Evolutionary conservation across 2,329 filamentous ascomycete species (phyloP), one percentile per base, ranked within the genome.

Genomic region (Fonsecaea pugnacius): DNA sequence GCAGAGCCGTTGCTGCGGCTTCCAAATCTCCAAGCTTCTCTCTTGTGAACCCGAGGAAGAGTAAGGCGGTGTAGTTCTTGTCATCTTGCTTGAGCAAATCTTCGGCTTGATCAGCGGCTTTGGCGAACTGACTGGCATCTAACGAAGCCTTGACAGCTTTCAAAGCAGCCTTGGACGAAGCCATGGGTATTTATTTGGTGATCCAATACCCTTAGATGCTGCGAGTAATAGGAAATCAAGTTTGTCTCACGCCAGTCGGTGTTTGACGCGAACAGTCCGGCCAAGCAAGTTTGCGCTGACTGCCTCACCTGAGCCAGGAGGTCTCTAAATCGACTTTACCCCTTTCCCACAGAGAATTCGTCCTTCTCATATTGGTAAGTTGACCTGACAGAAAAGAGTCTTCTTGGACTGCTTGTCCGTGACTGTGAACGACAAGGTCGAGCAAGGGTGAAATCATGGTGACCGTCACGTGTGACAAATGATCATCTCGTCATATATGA

Each of bases 31-130:
- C 86, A 67, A 89, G 85, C 75, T 92, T 95, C 76, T 96, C 92
- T 52, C 89, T 82, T 1, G 91, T 90, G 75, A 96, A 91, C 1
- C 91, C 95, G 18, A 96, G 81, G 74, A 97, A 96, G n/a, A 98
- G 84, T 69, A 91, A 86, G 30, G 87, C 92, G 76, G 94, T 91
- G 77, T 96, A 95, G 75, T 89, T 96, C 67, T 88, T 85, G 1
- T 88, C 79, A 67, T 97, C 92, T 68, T 85, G 85, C 59, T 88
- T 82, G 54, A 96, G 79, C 40, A 96, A 81, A 32, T 85, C 84
- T 66, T 87, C 83, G 4, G 91, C 88, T 74, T 92, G 87, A 33
- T 85, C 80, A 57, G 89, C 83, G 50, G 90, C 92, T 72, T 90
- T 88, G 65, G 90, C 89, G 80, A 89, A 96, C 73, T 95, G 89